Base-by-base conservation (phyloP, 2,329 filamentous ascomycete genomes). In the Whalleya microplaca region DNA sequence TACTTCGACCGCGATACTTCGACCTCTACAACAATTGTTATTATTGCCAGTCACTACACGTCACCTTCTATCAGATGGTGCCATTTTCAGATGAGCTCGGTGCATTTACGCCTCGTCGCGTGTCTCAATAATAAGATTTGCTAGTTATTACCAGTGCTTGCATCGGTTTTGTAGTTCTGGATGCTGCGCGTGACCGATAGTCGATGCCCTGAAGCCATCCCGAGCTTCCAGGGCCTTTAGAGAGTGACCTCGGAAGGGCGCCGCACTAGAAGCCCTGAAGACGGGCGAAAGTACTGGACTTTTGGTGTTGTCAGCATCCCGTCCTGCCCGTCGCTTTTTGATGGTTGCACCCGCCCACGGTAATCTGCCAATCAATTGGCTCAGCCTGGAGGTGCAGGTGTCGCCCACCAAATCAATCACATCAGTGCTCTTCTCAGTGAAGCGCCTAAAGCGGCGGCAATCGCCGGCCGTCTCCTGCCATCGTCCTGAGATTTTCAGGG, bases 371-470 rank as follows among this genome's bases (percentile, higher is more conserved):
- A 58, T 63, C 66, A 62, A 69, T 69, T 69, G 67, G 67, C 46
- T 59, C 52, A 58, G 58, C 58, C 23, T 27, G 42, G 58, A 49
- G 40, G 50, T 52, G 61, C 59, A 57, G 57, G 61, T 64, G 56
- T 57, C 40, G 45, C 45, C 50, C 55, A 56, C 62, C 64, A 66
- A 37, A 58, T 58, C 50, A 55, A 62, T 56, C 63, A 61, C 51
- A 64, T 66, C 61, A 66, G 62, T 62, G 62, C 23, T 27, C 23
- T 63, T 45, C 59, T 51, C 49, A 63, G 52, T 53, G 57, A 64
- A n/a, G 61, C 64, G 65, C 58, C 63, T 63, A 65, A 64, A 65
- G 64, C 60, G 52, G 62, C 65, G 66, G 67, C 62, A 69, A 64
- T 66, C 62, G 56, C 67, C 67, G 66, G 59, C 41, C 51, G 44